Evolutionary conservation across 148 eudicot species (phyloP).

Genomic region (Amaranthus palmeri): DNA sequence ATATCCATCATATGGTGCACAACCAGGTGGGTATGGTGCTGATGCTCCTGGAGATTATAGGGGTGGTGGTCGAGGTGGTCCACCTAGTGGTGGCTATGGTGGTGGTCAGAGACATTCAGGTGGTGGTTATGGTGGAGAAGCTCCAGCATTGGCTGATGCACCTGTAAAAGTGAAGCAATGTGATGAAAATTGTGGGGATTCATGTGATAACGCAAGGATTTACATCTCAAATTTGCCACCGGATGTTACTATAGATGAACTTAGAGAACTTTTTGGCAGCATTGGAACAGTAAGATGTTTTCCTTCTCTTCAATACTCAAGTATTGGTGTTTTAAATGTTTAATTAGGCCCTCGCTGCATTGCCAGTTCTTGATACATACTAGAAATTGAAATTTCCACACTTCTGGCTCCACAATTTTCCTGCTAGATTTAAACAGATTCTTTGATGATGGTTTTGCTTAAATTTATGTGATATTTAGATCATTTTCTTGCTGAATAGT

Average conservation of each 20-base stretch:
- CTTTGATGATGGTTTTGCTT: slow-evolving; percentile 1
- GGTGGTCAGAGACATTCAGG: slow-evolving; percentile 45
- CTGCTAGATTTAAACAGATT: background rate
- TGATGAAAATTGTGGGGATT: slow-evolving; percentile 78
- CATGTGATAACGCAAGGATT: slow-evolving; percentile 85
- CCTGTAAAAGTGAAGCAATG: slow-evolving; percentile 82
- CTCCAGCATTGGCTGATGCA: slow-evolving; percentile 52
- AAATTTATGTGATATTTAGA: background rate
- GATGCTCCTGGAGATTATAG: slow-evolving; percentile 42
- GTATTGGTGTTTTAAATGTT: background rate
- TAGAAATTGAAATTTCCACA: background rate
- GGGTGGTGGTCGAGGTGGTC: slow-evolving; percentile 50
- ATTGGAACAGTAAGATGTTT: slow-evolving; percentile 76
- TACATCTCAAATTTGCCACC: slow-evolving; percentile 93
- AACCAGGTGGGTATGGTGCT: slow-evolving; percentile 51
- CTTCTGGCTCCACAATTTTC: background rate
- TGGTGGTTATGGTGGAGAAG: slow-evolving; percentile 46
- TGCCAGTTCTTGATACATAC: background rate
- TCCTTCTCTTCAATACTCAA: background rate
- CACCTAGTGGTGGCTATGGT: slow-evolving; percentile 52
- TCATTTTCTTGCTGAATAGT: background rate
- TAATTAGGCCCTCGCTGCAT: background rate
- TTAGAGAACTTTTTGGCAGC: slow-evolving; percentile 83
- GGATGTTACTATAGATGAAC: slow-evolving; percentile 77
- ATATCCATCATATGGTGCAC: slow-evolving; percentile 70